phyloP scores from a whole-genome alignment of 1,284 basidiomycete genomes.

The Pascua sp. region DNA sequence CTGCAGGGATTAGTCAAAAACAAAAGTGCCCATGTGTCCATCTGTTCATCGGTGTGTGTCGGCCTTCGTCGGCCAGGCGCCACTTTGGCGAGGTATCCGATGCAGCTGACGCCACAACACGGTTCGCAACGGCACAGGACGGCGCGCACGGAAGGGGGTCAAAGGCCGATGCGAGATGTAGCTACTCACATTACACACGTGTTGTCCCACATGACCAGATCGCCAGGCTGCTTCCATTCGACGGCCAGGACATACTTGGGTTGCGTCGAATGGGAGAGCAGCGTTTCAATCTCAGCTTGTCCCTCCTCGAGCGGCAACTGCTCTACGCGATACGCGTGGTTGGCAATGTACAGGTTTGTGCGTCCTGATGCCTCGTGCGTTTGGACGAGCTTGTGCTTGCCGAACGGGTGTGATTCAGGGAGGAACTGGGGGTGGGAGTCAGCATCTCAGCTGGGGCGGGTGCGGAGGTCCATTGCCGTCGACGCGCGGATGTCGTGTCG shows the following conservation, averaged over 20 bases:
- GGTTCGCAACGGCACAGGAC: too few species aligned
- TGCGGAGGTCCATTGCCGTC: too few species aligned
- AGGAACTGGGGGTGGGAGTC: conserved; percentile 4
- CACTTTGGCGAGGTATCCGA: too few species aligned
- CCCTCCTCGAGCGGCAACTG: conserved; percentile 16
- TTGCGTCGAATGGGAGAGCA: conserved; percentile 21
- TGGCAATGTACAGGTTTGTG: conserved; percentile 28
- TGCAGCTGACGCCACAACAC: too few species aligned
- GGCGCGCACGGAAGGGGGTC: neutral
- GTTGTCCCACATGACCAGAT: conserved; percentile 29
- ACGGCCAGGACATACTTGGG: conserved; percentile 17
- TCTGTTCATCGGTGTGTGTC: too few species aligned
- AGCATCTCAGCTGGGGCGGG: neutral
- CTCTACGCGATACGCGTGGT: conserved; percentile 22
- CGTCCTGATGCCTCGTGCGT: conserved; percentile 21
- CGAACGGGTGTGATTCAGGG: conserved; percentile 18
- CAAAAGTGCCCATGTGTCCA: neutral
- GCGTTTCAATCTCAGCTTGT: conserved; percentile 18
- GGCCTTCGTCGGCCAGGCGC: too few species aligned
- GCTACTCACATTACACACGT: conserved; percentile 19
- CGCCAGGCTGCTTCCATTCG: conserved; percentile 18
- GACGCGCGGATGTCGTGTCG: too few species aligned
- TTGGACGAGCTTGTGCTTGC: conserved; percentile 27
- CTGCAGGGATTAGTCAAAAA: neutral
- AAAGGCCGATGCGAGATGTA: neutral